Evolutionary conservation across 169 alveolate genomes (phyloP).

Genomic region (Pseudocohnilembus persalinus): DNA sequence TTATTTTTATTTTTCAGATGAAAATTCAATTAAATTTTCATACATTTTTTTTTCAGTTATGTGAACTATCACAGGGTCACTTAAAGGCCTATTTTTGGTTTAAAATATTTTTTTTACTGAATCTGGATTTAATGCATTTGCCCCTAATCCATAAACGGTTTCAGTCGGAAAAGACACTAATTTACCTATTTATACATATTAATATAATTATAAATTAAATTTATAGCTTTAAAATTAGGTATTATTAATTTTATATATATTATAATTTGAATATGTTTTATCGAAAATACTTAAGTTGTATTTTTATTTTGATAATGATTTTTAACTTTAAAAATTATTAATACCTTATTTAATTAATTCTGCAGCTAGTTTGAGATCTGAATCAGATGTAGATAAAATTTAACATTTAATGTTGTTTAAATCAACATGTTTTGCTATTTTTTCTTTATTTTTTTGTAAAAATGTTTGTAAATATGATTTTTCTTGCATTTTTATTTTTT

Average conservation of each 20-base stretch:
- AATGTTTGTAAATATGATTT: not conserved
- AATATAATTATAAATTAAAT: no score
- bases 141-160: slow-evolving; percentile 97
- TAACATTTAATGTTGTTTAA: not conserved
- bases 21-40: slow-evolving; percentile 63
- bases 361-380: slow-evolving; percentile 7
- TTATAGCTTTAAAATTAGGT: no score
- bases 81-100: slow-evolving; percentile 93
- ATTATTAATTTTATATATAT: no score
- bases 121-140: slow-evolving; percentile 90
- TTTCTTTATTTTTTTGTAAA: no score
- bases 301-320: no score
- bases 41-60: slow-evolving; percentile 85
- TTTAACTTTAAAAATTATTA: no score
- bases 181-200: slow-evolving; percentile 60
- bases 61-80: slow-evolving; percentile 95
- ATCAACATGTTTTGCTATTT: not conserved
- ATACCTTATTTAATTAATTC: not conserved
- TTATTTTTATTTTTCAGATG: slow-evolving; percentile 59
- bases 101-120: slow-evolving; percentile 88
- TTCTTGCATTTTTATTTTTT: no score
- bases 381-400: not conserved
- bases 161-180: slow-evolving; percentile 96
- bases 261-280: no score
- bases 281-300: no score